Conservation (phyloP, 208 protist genomes). For the Trypanosoma cruzi region DNA sequence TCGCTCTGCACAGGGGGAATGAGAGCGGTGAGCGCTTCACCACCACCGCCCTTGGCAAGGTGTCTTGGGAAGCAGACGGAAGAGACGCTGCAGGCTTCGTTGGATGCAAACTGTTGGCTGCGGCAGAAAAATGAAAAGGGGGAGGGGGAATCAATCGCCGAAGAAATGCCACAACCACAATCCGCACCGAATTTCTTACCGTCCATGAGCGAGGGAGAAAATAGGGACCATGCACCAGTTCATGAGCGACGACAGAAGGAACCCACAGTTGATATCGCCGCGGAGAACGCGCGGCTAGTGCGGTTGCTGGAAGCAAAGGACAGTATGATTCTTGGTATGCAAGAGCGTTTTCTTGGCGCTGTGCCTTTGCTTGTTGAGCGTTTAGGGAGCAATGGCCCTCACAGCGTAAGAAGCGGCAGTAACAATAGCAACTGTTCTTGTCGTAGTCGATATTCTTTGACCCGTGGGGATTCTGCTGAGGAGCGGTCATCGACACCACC, state of each 20-base stretch:
- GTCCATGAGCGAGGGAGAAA: not conserved
- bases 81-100: not conserved
- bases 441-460: not conserved
- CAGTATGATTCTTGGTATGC: slow-evolving; percentile 26
- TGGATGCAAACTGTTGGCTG: not conserved
- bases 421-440: slow-evolving; percentile 5
- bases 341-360: slow-evolving; percentile 19
- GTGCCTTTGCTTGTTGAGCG: slow-evolving; percentile 10
- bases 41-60: slow-evolving; percentile 19
- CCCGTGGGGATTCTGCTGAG: not conserved
- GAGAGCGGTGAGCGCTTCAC: not conserved
- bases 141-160: not conserved
- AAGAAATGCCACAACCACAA: not conserved
- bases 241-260: not conserved
- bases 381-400: slow-evolving; percentile 6
- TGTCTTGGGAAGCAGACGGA: not conserved
- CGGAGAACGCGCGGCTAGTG: slow-evolving; percentile 15
- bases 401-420: no score
- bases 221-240: not conserved
- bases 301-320: slow-evolving; percentile 29
- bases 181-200: not conserved
- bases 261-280: not conserved
- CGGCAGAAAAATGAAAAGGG: not conserved
- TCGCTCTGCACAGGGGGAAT: not conserved
- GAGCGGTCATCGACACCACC: not conserved